Conservation (phyloP, 2,329 filamentous ascomycete genomes). For the Raffaelea ambrosiae region DNA sequence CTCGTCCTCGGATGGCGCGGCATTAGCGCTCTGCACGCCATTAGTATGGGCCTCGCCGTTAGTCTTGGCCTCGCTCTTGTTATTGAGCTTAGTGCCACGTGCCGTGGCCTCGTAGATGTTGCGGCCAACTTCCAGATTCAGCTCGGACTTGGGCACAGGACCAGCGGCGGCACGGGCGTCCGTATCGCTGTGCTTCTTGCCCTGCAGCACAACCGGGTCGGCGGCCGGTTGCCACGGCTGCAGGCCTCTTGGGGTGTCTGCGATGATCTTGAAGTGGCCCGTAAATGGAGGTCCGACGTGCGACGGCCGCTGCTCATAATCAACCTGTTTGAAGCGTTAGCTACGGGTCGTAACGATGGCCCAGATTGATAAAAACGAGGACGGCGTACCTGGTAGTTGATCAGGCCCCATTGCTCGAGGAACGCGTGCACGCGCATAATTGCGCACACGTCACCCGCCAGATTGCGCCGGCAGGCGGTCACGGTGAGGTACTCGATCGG, state of each 20-base stretch:
- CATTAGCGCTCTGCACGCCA: slow-evolving; percentile 36
- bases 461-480: slow-evolving; percentile 86
- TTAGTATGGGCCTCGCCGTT: slow-evolving; percentile 67
- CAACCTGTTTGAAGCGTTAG: slow-evolving; percentile 73
- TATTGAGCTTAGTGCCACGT: slow-evolving; percentile 61
- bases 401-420: slow-evolving; percentile 95
- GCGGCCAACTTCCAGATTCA: slow-evolving; percentile 86
- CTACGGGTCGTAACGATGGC: no score
- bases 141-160: slow-evolving; percentile 63
- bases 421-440: slow-evolving; percentile 99
- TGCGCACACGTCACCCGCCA: slow-evolving; percentile 95
- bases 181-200: slow-evolving; percentile 56
- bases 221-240: slow-evolving; percentile 92
- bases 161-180: slow-evolving; percentile 63
- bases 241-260: slow-evolving; percentile 88
- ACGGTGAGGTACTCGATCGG: slow-evolving; percentile 95
- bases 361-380: no score
- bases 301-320: slow-evolving; percentile 88
- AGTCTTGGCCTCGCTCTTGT: slow-evolving; percentile 58
- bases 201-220: slow-evolving; percentile 57
- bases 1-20: slow-evolving; percentile 36
- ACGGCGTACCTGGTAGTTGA: slow-evolving; percentile 99
- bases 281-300: slow-evolving; percentile 96
- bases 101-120: slow-evolving; percentile 93
- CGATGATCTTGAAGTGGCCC: slow-evolving; percentile 92